These are phyloP conservation scores for Acer saccharum DNA, from an alignment of 345 rosid genomes.

Conservation along the genomic window DNA sequence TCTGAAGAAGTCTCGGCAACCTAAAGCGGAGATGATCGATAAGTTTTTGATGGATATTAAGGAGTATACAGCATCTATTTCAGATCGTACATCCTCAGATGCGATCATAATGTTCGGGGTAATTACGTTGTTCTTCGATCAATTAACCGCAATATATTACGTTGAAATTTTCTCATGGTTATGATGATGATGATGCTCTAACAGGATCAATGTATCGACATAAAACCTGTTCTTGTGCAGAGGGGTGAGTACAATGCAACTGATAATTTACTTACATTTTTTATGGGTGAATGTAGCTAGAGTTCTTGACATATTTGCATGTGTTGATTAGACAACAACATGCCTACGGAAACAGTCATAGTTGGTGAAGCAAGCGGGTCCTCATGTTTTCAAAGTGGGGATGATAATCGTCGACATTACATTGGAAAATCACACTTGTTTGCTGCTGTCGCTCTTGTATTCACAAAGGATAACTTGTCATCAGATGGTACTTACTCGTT, in stretches of 20 bases:
- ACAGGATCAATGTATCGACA: slow-evolving; percentile 30
- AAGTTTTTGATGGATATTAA: slow-evolving; percentile 37
- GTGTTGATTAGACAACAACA: slow-evolving; percentile 27
- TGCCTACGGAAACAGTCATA: slow-evolving; percentile 43
- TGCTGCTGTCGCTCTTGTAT: slow-evolving; percentile 48
- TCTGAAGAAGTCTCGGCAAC: slow-evolving; percentile 19
- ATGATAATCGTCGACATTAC: slow-evolving; percentile 3
- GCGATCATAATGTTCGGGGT: slow-evolving; percentile 50
- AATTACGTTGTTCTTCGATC: slow-evolving; percentile 10
- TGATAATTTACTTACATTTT: neutral
- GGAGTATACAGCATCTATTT: slow-evolving; percentile 27
- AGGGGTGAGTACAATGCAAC: slow-evolving; percentile 28
- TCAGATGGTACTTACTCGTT: slow-evolving; percentile 27
- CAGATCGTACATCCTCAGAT: slow-evolving; percentile 30
- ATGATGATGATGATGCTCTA: slow-evolving; percentile 17
- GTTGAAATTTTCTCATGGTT: neutral
- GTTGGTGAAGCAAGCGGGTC: slow-evolving; percentile 42
- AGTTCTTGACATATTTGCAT: neutral
- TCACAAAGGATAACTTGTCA: slow-evolving; percentile 37
- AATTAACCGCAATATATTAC: neutral
- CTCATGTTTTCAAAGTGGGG: slow-evolving; percentile 27
- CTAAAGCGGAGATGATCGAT: slow-evolving; percentile 21
- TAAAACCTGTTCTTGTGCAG: slow-evolving; percentile 37
- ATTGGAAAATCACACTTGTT: neutral
- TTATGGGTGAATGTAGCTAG: neutral